phyloP scores from a whole-genome alignment of 495 filamentous ascomycete species.

The Talaromyces nanjingensis region DNA sequence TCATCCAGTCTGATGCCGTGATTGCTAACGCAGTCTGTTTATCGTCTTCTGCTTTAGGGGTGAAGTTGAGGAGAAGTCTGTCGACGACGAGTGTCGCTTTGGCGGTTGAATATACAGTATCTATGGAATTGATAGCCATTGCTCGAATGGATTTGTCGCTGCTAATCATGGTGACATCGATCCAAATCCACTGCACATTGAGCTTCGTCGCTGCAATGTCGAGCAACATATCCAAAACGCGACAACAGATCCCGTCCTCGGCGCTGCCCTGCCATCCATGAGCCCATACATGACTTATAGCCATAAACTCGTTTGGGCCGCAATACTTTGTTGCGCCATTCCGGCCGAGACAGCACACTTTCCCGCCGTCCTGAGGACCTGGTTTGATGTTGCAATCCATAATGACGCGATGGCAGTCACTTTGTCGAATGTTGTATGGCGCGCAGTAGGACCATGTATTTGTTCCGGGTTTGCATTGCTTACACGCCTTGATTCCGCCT shows the following conservation, averaged over 20 bases:
- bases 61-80: background rate
- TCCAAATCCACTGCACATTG: background rate
- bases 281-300: background rate
- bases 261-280: background rate
- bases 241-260: background rate
- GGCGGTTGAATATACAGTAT: background rate
- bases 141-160: background rate
- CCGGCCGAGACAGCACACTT: background rate
- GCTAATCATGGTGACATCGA: background rate
- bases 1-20: background rate
- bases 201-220: background rate
- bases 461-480: background rate
- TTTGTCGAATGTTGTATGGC: background rate
- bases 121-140: background rate
- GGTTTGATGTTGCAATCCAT: background rate
- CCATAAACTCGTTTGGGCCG: background rate
- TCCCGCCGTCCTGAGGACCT: background rate
- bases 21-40: background rate
- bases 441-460: background rate
- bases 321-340: background rate
- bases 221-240: background rate
- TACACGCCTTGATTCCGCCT: background rate
- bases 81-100: conserved; percentile 1
- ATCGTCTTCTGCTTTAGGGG: background rate
- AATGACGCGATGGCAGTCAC: background rate